Evolutionary conservation across 257 asterid species (phyloP).

Genomic region (Galeopsis tetrahit): DNA sequence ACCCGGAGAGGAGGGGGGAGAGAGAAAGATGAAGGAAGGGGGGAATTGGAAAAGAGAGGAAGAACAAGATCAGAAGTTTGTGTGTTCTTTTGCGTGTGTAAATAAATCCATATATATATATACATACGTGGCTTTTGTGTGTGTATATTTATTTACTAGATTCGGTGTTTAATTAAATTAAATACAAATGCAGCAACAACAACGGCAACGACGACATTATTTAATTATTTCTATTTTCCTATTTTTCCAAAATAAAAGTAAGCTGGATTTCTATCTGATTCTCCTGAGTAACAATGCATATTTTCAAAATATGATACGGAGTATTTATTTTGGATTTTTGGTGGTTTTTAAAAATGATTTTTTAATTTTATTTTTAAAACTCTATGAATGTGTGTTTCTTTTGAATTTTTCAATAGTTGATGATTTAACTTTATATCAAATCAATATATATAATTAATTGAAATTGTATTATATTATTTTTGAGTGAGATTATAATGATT

Average conservation of each 20-base stretch:
- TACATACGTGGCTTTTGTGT: constrained; percentile 40
- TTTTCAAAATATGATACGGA: not conserved
- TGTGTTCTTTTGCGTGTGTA: constrained; percentile 52
- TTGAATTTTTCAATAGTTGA: no score
- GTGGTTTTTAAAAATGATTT: no score
- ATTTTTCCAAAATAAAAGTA: constrained; percentile 1
- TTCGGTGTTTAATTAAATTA: constrained; percentile 17
- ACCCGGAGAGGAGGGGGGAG: constrained; percentile 17
- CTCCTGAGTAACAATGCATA: constrained; percentile 10
- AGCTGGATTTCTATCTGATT: constrained; percentile 24
- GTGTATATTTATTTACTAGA: constrained; percentile 34
- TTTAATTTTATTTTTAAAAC: no score
- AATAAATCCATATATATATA: constrained; percentile 44
- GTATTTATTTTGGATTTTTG: no score
- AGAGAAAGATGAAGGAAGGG: constrained; percentile 30
- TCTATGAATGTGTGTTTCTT: no score
- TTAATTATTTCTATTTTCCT: not conserved
- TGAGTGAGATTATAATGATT: no score
- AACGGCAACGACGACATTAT: constrained; percentile 3
- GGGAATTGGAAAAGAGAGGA: constrained; percentile 19
- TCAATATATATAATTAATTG: no score
- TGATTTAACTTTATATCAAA: no score
- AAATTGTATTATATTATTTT: no score
- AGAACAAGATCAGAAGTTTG: constrained; percentile 55
- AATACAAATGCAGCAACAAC: not conserved